Conservation (phyloP, 2,329 filamentous ascomycete species). For the Colletotrichum karsti region DNA sequence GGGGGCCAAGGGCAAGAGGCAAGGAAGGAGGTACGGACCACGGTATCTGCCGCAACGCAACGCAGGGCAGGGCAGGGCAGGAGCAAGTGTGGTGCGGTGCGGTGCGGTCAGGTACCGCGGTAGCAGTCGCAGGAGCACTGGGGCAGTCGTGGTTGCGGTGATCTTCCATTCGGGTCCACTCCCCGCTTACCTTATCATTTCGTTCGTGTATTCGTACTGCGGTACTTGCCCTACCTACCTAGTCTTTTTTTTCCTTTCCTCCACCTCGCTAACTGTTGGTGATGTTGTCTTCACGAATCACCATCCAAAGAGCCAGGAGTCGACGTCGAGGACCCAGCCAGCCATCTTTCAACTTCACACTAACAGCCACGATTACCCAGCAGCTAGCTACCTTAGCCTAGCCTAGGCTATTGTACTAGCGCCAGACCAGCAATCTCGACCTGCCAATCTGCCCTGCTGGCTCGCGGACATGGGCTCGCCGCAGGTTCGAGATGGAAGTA, state of each 20-base stretch:
- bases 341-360: neutral
- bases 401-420: neutral
- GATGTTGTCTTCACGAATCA: neutral
- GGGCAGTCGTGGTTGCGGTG: neutral
- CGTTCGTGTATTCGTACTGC: conserved; percentile 13
- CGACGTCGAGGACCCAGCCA: neutral
- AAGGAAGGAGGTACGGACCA: conserved; percentile 10
- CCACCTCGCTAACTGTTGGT: neutral
- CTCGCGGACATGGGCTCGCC: neutral
- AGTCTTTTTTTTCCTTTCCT: neutral
- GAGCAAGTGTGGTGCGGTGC: too few species aligned
- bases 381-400: neutral
- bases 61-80: too few species aligned
- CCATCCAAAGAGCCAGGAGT: neutral
- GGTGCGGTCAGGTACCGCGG: conserved; percentile 23
- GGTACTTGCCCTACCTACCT: too few species aligned
- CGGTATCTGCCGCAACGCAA: conserved; percentile 23
- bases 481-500: neutral
- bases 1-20: neutral
- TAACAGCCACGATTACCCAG: neutral
- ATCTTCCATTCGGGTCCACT: too few species aligned
- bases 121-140: conserved; percentile 4
- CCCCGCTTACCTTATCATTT: conserved; percentile 28
- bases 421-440: neutral
- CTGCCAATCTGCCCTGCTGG: neutral